Conservation (phyloP, 2,329 filamentous ascomycete species). For the Claviceps quebecensis region DNA sequence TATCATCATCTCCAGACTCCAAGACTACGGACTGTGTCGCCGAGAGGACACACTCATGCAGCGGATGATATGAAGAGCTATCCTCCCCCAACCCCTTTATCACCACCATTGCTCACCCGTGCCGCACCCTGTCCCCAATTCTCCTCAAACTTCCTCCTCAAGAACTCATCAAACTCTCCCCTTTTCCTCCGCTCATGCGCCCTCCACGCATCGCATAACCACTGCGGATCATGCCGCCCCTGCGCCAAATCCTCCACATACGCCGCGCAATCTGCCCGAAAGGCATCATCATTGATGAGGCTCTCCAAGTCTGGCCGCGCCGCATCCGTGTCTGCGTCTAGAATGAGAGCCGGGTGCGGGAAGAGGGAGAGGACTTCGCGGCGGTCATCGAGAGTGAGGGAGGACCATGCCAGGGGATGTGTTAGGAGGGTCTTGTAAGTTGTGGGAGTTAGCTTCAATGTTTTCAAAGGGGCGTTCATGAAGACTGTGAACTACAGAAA, state of each 20-base stretch:
- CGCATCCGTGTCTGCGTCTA: conserved; percentile 19
- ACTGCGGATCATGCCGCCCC: conserved; percentile 37
- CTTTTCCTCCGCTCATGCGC: conserved; percentile 34
- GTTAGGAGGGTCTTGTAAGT: conserved; percentile 22
- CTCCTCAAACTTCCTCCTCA: conserved; percentile 29
- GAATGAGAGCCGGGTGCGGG: conserved; percentile 24
- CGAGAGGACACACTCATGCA: not conserved
- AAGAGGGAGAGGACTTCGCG: conserved; percentile 24
- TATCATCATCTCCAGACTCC: not conserved
- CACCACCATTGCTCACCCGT: not conserved
- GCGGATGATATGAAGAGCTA: not conserved
- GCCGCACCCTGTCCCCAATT: conserved; percentile 27
- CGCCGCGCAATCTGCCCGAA: conserved; percentile 30
- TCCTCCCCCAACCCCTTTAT: not conserved
- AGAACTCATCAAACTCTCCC: conserved; percentile 36
- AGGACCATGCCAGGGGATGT: conserved; percentile 25
- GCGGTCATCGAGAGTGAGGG: conserved; percentile 19
- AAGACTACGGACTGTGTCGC: not conserved
- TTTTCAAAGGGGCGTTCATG: not conserved
- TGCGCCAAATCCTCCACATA: conserved; percentile 31
- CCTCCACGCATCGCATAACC: conserved; percentile 37
- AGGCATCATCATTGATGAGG: conserved; percentile 32
- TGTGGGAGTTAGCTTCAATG: not conserved
- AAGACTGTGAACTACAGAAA: no score
- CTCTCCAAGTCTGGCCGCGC: conserved; percentile 27